Conservation (phyloP, 1,284 basidiomycete species). For the Moesziomyces sp. region DNA sequence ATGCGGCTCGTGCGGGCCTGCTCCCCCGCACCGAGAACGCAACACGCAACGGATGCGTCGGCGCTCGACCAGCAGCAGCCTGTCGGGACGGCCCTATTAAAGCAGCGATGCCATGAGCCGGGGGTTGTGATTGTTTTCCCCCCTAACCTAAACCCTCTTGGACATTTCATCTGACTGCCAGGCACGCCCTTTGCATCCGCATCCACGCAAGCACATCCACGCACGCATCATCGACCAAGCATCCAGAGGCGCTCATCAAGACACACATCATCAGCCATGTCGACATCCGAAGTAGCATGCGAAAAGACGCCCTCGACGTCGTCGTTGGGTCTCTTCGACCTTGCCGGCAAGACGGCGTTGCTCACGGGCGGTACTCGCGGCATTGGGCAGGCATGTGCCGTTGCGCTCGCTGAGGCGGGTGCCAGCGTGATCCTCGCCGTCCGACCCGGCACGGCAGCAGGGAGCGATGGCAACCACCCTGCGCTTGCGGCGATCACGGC, state of each 20-base stretch:
- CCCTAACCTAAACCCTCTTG: background rate
- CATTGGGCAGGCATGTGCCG: conserved; percentile 68
- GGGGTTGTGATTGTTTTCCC: background rate
- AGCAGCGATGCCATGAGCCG: background rate
- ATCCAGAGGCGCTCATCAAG: background rate
- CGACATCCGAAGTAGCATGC: conserved; percentile 30
- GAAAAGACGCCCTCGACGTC: conserved; percentile 35
- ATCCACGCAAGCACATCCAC: background rate
- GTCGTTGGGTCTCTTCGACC: conserved; percentile 42
- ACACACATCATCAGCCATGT: conserved; percentile 9
- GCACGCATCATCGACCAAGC: background rate
- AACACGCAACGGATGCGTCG: background rate
- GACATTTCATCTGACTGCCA: background rate
- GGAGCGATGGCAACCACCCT: conserved; percentile 15
- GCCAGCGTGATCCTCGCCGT: conserved; percentile 79
- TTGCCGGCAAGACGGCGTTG: conserved; percentile 52
- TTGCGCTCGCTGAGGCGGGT: conserved; percentile 74
- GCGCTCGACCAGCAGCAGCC: no score
- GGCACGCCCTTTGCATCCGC: background rate
- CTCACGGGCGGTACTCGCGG: conserved; percentile 55
- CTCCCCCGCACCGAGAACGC: background rate
- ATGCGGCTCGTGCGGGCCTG: background rate
- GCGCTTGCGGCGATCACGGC: conserved; percentile 16
- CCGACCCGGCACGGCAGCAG: conserved; percentile 36
- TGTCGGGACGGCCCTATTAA: background rate